phyloP scores from a whole-genome alignment of 495 filamentous ascomycete genomes.

The Durotheca rogersii region DNA sequence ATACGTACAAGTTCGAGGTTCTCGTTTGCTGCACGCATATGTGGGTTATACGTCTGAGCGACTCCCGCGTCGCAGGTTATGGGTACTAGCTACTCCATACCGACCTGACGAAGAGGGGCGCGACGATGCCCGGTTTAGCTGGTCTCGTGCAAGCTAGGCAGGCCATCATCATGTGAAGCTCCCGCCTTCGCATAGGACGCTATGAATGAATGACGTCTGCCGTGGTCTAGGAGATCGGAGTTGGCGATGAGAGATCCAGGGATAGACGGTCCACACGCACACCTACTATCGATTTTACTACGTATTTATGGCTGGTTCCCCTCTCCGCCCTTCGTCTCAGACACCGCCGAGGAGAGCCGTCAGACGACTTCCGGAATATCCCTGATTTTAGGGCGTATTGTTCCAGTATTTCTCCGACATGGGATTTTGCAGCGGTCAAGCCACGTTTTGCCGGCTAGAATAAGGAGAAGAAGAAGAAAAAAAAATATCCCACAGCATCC shows the following conservation, averaged over 20 bases:
- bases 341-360: conserved; percentile 16
- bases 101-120: too few relatives aligned
- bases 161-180: conserved; percentile 19
- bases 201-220: conserved; percentile 26
- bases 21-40: too few relatives aligned
- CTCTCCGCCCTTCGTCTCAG: conserved; percentile 7
- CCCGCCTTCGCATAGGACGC: conserved; percentile 8
- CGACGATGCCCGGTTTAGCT: too few relatives aligned
- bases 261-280: conserved; percentile 16
- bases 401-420: too few relatives aligned
- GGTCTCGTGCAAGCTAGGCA: conserved; percentile 11
- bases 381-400: conserved; percentile 4
- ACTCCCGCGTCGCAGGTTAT: too few relatives aligned
- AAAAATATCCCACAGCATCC: too few relatives aligned
- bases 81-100: too few relatives aligned
- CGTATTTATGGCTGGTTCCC: background rate
- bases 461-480: too few relatives aligned
- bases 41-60: too few relatives aligned
- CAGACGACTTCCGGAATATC: conserved; percentile 8
- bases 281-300: conserved; percentile 21
- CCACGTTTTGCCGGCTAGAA: too few relatives aligned
- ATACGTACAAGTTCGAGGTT: too few relatives aligned
- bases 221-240: conserved; percentile 16
- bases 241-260: conserved; percentile 17
- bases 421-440: too few relatives aligned